A percentile compares a stretch with the other conserved stretches of the same genome.
Evolutionary conservation across 306 rosid genomes (phyloP).

Genomic region (Malus domestica): DNA sequence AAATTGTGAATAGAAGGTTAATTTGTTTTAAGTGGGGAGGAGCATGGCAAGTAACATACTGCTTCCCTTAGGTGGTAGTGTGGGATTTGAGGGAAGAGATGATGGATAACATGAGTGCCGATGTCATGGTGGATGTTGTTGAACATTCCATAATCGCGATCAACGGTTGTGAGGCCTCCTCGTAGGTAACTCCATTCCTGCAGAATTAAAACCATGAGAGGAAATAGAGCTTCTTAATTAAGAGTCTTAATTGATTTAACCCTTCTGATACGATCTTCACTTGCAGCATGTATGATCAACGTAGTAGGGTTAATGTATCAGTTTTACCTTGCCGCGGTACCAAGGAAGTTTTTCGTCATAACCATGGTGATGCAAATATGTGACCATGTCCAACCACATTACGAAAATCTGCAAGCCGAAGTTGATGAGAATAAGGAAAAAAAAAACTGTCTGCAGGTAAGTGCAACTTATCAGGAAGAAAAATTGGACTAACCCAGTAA

Average conservation of each 20-base stretch:
- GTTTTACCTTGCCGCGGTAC: constrained; percentile 86
- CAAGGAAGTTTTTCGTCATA: constrained; percentile 81
- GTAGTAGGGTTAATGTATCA: background rate
- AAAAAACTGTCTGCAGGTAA: background rate
- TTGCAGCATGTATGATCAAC: background rate
- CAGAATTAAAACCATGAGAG: background rate
- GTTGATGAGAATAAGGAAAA: background rate
- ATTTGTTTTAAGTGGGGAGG: background rate
- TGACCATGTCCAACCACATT: constrained; percentile 89
- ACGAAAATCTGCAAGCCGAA: constrained; percentile 44
- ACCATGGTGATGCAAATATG: constrained; percentile 95
- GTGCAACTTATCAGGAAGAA: background rate
- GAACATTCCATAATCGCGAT: constrained; percentile 87
- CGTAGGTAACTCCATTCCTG: constrained; percentile 91
- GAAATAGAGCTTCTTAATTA: background rate
- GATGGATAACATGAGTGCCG: constrained; percentile 98
- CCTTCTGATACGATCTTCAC: background rate
- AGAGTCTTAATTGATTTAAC: background rate
- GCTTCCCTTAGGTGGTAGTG: constrained; percentile 91
- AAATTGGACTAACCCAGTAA: constrained; percentile 50
- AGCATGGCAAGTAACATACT: constrained; percentile 25
- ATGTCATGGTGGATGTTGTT: constrained; percentile 88
- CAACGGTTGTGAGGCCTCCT: constrained; percentile 89
- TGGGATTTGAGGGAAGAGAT: constrained; percentile 96
- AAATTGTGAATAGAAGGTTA: background rate